These are phyloP conservation scores for Pseudogymnoascus sp. DNA, from an alignment of 2,329 filamentous ascomycete genomes.

Conservation along the genomic window DNA sequence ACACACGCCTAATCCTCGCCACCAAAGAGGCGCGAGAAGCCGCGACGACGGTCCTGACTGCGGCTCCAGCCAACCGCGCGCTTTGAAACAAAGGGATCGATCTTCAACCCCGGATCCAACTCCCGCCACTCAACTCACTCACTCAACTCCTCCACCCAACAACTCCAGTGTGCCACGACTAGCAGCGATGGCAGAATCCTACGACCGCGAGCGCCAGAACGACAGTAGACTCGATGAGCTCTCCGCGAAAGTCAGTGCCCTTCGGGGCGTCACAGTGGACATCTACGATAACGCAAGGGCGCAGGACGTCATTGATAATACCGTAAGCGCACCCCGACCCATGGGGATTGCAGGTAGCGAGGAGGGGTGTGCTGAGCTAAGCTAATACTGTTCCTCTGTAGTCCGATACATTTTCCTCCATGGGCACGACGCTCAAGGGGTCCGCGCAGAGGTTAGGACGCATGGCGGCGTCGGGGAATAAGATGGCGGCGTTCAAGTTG, in stretches of 20 bases:
- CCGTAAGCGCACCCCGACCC: constrained; percentile 45
- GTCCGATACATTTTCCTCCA: constrained; percentile 86
- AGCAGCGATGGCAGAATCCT: constrained; percentile 61
- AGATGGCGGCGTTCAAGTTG: constrained; percentile 83
- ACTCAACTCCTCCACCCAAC: neutral
- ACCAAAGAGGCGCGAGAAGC: constrained; percentile 3
- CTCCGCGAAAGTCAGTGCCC: constrained; percentile 79
- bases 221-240: constrained; percentile 90
- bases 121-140: neutral
- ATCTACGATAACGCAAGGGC: constrained; percentile 94
- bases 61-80: constrained; percentile 3
- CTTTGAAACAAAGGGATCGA: constrained; percentile 5
- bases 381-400: constrained; percentile 30
- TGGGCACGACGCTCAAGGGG: constrained; percentile 75
- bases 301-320: constrained; percentile 81
- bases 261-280: constrained; percentile 90
- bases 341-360: neutral
- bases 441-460: constrained; percentile 74
- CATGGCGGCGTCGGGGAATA: constrained; percentile 89
- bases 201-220: constrained; percentile 82
- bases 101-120: neutral
- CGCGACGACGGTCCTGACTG: constrained; percentile 1
- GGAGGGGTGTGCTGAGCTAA: neutral
- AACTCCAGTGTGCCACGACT: constrained; percentile 1
- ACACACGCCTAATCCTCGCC: neutral